Evolutionary conservation across 2,329 filamentous ascomycete species (phyloP), one percentile per base, ranked within the genome.

Genomic region (Eutypa lata): DNA sequence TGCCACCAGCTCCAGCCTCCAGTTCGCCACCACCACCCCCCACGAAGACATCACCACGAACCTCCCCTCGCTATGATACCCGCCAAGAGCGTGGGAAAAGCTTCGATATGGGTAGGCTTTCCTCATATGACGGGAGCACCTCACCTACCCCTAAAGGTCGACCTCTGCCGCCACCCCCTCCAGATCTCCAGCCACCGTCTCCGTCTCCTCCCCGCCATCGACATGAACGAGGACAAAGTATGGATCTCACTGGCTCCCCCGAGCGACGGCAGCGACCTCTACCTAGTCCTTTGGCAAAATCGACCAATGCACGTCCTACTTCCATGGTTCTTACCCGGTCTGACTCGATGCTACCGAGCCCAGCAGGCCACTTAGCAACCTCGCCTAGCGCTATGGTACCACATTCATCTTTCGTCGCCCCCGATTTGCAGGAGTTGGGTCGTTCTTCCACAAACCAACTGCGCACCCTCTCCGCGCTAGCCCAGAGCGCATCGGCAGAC

Each of bases 371-470:
- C 68, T 13, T 64, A 60, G 13, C 63, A 26, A 64, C 66, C 62
- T 48, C 70, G 51, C 55, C 69, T 48, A 55, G 68, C 55, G 58
- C 71, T 46, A 48, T 73, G 22, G 66, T 72, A 54, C 69, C 72
- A 54, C 69, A 73, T 63, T 64, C 78, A 13, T 74, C 80, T 3
- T 70, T 91, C 16, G 80, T 78, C 7, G 78, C 82, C 0, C 87
- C 90, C 2, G 91, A 97, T 58, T 78, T 97, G 11, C 83, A 91
- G 68, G 87, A 84, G 33, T 78, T 99, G 18, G 88, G 93, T 53
- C 90, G 90, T 62, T 97, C 94, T 0, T 89, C 93, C 0, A 97
- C 94, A 2, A 87, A 88, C 53, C 90, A 99, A 69, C 80, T 99
- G 21, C 87, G 92, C 43, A 92, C 91, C 0, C 77, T 97, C 37